These are phyloP conservation scores for Fusarium chaquense DNA, from an alignment of 2,329 filamentous ascomycete species.

Conservation along the genomic window DNA sequence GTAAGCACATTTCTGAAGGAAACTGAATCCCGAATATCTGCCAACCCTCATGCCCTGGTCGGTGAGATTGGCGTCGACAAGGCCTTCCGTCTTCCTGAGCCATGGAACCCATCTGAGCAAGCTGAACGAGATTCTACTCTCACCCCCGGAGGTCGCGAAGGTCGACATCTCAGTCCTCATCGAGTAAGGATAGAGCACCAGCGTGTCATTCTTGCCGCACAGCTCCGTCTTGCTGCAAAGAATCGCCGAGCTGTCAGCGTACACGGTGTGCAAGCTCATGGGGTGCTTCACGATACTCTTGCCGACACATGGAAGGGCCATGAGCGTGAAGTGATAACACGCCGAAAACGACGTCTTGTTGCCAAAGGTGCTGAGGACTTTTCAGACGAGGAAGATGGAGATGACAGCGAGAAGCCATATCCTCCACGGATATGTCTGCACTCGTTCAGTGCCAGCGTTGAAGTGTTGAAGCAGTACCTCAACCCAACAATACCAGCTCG, in stretches of 20 bases:
- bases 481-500: conserved; percentile 77
- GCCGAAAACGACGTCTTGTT: conserved; percentile 66
- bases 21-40: conserved; percentile 66
- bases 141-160: conserved; percentile 78
- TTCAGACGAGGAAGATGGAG: conserved; percentile 52
- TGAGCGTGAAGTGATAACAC: conserved; percentile 71
- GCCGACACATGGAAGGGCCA: conserved; percentile 76
- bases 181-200: conserved; percentile 78
- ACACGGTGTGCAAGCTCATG: conserved; percentile 82
- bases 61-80: conserved; percentile 85
- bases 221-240: conserved; percentile 78
- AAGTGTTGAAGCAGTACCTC: conserved; percentile 82
- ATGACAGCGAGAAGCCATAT: conserved; percentile 67
- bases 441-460: conserved; percentile 85
- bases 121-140: conserved; percentile 53
- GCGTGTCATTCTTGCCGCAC: conserved; percentile 71
- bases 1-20: conserved; percentile 69
- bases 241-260: conserved; percentile 74
- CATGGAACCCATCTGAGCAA: conserved; percentile 58
- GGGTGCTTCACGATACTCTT: conserved; percentile 74
- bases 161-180: conserved; percentile 74
- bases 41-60: conserved; percentile 73
- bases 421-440: conserved; percentile 93
- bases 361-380: conserved; percentile 62
- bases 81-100: conserved; percentile 77